Conservation (phyloP, 768 basidiomycete genomes). For the Podaxis rugospora region DNA sequence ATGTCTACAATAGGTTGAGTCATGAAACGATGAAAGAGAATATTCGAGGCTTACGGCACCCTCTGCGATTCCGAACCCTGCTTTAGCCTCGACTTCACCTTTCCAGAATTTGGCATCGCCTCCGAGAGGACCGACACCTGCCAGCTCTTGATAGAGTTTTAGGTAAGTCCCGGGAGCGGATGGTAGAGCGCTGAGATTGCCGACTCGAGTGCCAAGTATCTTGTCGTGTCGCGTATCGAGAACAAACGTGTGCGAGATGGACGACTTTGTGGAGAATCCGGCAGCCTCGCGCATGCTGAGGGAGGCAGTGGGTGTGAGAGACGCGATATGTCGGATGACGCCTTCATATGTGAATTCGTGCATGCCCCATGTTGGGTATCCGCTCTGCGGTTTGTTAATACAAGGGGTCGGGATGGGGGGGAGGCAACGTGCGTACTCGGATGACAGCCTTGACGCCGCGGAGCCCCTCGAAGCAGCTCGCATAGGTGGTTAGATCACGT, state of each 20-base stretch:
- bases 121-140: conserved; percentile 54
- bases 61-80: conserved; percentile 51
- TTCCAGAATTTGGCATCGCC: conserved; percentile 80
- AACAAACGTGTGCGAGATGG: conserved; percentile 72
- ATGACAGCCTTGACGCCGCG: conserved; percentile 64
- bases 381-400: conserved; percentile 26
- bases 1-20: conserved; percentile 39
- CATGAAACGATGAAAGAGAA: background rate
- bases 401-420: background rate
- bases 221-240: conserved; percentile 74
- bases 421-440: conserved; percentile 62
- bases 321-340: conserved; percentile 69
- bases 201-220: conserved; percentile 47
- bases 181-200: background rate
- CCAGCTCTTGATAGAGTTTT: conserved; percentile 64
- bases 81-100: conserved; percentile 58
- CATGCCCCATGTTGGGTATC: conserved; percentile 32
- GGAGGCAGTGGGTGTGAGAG: conserved; percentile 69
- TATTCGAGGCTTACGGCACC: conserved; percentile 48
- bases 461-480: conserved; percentile 62
- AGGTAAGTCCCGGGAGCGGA: conserved; percentile 44
- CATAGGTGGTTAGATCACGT: conserved; percentile 75
- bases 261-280: conserved; percentile 76
- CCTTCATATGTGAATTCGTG: conserved; percentile 88
- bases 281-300: conserved; percentile 86